Conservation (phyloP, 1,139 yeast genomes). For the Saccharomyces hybrid region DNA sequence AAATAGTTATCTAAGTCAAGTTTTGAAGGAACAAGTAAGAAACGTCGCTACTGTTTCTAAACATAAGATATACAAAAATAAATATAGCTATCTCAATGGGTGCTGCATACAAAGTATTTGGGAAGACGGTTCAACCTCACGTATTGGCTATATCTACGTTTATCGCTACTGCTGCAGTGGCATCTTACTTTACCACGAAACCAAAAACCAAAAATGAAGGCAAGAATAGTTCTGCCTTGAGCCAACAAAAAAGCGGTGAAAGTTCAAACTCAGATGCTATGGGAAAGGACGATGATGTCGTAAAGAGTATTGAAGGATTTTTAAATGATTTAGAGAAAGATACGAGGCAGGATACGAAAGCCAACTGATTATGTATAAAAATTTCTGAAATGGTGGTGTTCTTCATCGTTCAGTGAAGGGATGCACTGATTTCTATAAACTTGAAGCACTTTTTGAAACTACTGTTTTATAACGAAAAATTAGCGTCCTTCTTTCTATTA, state of each 20-base stretch:
- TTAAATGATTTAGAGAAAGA: background rate
- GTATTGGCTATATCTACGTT: constrained; percentile 34
- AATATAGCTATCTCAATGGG: constrained; percentile 39
- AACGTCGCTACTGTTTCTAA: background rate
- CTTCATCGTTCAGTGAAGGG: background rate
- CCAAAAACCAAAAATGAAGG: constrained; percentile 8
- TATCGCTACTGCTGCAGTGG: constrained; percentile 33
- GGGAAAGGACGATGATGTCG: constrained; percentile 10
- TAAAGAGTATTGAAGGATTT: constrained; percentile 4
- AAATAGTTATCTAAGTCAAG: background rate
- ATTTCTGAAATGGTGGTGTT: background rate
- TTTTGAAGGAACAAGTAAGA: background rate
- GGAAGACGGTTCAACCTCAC: constrained; percentile 58
- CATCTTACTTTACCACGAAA: constrained; percentile 22
- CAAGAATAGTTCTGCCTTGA: background rate
- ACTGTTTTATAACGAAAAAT: background rate
- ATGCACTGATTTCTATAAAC: background rate
- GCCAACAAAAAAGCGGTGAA: background rate
- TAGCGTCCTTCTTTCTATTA: background rate
- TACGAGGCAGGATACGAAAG: background rate
- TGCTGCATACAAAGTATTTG: constrained; percentile 55
- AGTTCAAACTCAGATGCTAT: background rate
- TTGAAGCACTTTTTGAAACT: background rate
- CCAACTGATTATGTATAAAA: background rate
- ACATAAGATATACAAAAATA: too few species aligned